Conservation (phyloP, 1,139 yeast genomes). For the Debaryomyces coudertii region DNA sequence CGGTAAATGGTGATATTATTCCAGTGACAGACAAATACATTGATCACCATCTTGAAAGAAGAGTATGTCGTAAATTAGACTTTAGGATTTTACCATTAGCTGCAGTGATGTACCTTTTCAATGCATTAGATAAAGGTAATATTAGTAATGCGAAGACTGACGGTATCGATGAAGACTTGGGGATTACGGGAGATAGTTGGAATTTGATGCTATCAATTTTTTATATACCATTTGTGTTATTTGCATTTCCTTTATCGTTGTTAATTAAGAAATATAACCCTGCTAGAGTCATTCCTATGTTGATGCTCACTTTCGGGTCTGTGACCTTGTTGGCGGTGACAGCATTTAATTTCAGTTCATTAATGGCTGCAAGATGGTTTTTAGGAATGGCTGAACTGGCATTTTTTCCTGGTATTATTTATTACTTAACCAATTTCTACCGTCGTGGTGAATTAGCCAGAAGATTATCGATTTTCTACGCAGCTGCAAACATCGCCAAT, state of each 20-base stretch:
- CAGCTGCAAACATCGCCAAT: conserved; percentile 27
- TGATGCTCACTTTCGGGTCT: conserved; percentile 26
- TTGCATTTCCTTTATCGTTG: conserved; percentile 24
- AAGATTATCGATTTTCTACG: conserved; percentile 23
- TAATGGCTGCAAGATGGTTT: conserved; percentile 26
- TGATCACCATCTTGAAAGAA: conserved; percentile 25
- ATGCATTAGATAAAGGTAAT: conserved; percentile 31
- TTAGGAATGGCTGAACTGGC: conserved; percentile 26
- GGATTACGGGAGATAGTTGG: conserved; percentile 24
- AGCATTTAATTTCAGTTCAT: conserved; percentile 21
- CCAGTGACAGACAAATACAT: conserved; percentile 14
- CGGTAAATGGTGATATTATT: conserved; percentile 15
- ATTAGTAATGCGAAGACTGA: conserved; percentile 28
- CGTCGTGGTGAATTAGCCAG: conserved; percentile 26
- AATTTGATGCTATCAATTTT: conserved; percentile 29
- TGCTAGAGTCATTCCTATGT: conserved; percentile 24
- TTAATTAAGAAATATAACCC: conserved; percentile 25
- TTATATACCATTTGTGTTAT: conserved; percentile 26
- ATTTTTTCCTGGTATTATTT: conserved; percentile 26
- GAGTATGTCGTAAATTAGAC: conserved; percentile 37
- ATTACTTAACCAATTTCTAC: conserved; percentile 25
- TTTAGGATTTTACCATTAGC: conserved; percentile 33
- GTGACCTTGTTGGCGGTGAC: conserved; percentile 22
- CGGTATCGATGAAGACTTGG: conserved; percentile 23
- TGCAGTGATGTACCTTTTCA: conserved; percentile 32